Evolutionary conservation across 345 rosid genomes (phyloP), one percentile per base, ranked within the genome.

Genomic region (Camelina laxa): DNA sequence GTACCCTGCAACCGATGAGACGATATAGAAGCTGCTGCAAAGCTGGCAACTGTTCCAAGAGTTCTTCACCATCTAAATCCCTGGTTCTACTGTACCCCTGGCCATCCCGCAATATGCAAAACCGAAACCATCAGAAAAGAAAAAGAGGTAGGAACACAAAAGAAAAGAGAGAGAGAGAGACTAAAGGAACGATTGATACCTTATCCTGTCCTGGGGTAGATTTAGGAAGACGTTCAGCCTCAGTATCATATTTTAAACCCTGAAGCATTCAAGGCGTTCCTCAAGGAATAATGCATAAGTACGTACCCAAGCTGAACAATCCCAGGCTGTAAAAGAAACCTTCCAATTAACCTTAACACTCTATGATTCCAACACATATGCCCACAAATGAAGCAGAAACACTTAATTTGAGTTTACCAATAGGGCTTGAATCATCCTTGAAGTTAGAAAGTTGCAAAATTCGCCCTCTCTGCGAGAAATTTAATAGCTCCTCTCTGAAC

Each of bases 301-400:
- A 60, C 98, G 98, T 38, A 89, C 98, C 99, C 99, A 96, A 39
- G 95, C 97, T 61, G 99, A 96, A 84, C 96, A 96, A 85, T 96
- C 99, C 99, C 99, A 96, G 35, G 99, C 98, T 96, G 81, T 42
- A 58, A 70, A 12, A 4, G 10, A 65, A 53, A n/a, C 9, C 6
- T 12, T 10, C 30, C 30, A 16, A 45, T 71, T 4, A 51, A 24
- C 65, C 0, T 54, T 21, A 24, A 49, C 27, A 50, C 33, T 22
- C 24, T 14, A 38, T 0, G n/a, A 21, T 50, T 48, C 16, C 5
- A 49, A 68, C 47, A 45, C 1, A 65, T 7, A 48, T n/a, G 9
- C 8, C 39, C 38, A 59, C 39, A 59, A 50, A 42, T 9, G 21
- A 12, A 45, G 24, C 16, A 74, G 38, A 51, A 59, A 77, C 68